These are phyloP conservation scores for Globisporangium cederbergense DNA, from an alignment of 352 stramenopile genomes.

Conservation along the genomic window DNA sequence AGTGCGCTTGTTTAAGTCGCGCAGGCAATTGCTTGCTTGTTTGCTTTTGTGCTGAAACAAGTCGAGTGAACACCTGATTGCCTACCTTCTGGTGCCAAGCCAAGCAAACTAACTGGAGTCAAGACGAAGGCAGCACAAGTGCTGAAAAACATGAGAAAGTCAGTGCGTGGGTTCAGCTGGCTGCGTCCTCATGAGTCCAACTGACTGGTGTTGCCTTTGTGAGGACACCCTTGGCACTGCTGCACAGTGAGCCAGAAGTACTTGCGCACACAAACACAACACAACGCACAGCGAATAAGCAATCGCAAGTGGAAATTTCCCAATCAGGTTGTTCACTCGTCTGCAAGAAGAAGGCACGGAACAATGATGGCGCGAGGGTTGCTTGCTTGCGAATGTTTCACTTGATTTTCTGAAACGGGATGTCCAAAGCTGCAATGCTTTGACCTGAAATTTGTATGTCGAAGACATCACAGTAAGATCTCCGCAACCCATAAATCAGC, in stretches of 20 bases:
- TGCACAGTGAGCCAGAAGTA: background rate
- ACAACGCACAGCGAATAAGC: conserved; percentile 1
- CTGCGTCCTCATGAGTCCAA: too few species aligned
- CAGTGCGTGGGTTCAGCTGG: background rate
- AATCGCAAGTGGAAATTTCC: background rate
- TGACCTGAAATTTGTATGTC: background rate
- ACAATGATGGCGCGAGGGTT: too few species aligned
- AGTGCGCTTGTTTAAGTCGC: background rate
- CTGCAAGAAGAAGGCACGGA: background rate
- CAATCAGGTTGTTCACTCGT: background rate
- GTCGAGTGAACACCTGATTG: too few species aligned
- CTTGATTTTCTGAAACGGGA: background rate
- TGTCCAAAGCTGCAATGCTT: too few species aligned
- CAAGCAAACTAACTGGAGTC: background rate
- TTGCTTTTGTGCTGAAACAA: too few species aligned
- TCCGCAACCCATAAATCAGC: background rate
- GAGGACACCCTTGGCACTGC: background rate
- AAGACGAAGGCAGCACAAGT: background rate
- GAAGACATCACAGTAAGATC: background rate
- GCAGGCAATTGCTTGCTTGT: background rate
- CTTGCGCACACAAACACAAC: too few species aligned
- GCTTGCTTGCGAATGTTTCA: background rate
- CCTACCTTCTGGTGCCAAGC: background rate
- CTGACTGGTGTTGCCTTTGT: too few species aligned
- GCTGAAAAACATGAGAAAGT: background rate